Evolutionary conservation across 257 asterid species (phyloP), one percentile per base, ranked within the genome.

Genomic region (Solanum ahanhuiri): DNA sequence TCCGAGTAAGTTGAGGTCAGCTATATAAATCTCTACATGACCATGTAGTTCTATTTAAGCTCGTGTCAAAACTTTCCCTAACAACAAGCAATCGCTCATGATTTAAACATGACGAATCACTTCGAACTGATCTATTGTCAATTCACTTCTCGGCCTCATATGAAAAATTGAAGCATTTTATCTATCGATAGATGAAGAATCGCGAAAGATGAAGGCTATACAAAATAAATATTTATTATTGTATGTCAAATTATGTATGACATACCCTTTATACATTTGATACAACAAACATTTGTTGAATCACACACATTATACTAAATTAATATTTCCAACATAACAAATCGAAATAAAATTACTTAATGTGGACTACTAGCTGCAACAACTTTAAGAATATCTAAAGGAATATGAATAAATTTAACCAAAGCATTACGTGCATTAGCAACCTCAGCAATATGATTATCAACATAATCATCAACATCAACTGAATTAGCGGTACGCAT

Each of bases 341-440:
- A 67, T 11, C 17, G 48, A 75, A 75, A n/a, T 15, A 0, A 75
- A 75, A 7, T 28, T 2, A 79, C 84, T 81, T 81, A 48, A 48
- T 17, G 67, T 81, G 66, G 43, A 18, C 6, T 48, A 81, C 4
- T 48, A 48, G 67, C 11, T 48, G 30, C 69, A 48, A 81, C 84
- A 81, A 48, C 30, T 18, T 81, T 81, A 48, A 81, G 84, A 81
- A 81, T 51, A 2, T 81, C 67, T 17, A 81, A 81, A 2, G 84
- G 84, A 9, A 81, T 81, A 48, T 81, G 69, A 81, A 81, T 81
- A 81, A 81, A 81, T 48, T 81, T 81, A 81, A 81, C 84, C 37
- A 81, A 81, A 10, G 28, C 25, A 81, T 81, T 81, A 28, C 69
- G 84, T 81, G 84, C 84, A 81, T 81, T 81, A 81, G 84, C 84